Percentiles rank a stretch among this genome's conserved stretches.
Conservation (phyloP, 306 rosid species). For the Corylus americana region DNA sequence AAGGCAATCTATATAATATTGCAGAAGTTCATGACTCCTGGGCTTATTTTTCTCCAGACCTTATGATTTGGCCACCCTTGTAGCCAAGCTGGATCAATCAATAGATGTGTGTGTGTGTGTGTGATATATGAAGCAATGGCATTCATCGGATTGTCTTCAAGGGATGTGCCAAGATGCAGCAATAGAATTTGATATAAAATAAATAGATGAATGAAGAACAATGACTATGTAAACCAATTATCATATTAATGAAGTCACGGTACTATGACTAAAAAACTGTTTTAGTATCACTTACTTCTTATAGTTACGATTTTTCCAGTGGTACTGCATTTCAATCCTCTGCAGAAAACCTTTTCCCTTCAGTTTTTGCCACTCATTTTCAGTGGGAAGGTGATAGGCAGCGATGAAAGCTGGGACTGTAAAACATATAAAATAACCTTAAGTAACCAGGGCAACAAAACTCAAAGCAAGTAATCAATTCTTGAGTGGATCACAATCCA, state of each 20-base stretch:
- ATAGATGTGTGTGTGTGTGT: no score
- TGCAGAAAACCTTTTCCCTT: slow-evolving; percentile 70
- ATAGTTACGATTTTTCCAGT: slow-evolving; percentile 93
- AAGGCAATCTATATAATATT: not conserved
- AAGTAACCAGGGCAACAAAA: slow-evolving; percentile 12
- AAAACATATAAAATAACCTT: slow-evolving; percentile 22
- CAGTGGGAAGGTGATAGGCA: slow-evolving; percentile 81
- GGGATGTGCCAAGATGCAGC: not conserved
- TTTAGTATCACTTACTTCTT: slow-evolving; percentile 45
- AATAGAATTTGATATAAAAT: not conserved
- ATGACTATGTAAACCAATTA: not conserved
- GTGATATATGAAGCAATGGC: not conserved
- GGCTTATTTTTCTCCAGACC: no score
- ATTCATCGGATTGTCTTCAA: not conserved
- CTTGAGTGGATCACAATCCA: not conserved
- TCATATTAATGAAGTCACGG: not conserved
- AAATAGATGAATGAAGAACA: not conserved
- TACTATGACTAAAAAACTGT: not conserved
- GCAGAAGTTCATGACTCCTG: no score
- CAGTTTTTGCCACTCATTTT: slow-evolving; percentile 62
- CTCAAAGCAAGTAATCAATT: not conserved
- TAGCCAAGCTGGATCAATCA: no score
- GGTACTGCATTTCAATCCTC: slow-evolving; percentile 97
- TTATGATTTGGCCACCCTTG: no score
- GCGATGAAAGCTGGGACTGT: slow-evolving; percentile 75